Conservation (phyloP, 2,329 filamentous ascomycete genomes). For the Fusarium veterinarium region DNA sequence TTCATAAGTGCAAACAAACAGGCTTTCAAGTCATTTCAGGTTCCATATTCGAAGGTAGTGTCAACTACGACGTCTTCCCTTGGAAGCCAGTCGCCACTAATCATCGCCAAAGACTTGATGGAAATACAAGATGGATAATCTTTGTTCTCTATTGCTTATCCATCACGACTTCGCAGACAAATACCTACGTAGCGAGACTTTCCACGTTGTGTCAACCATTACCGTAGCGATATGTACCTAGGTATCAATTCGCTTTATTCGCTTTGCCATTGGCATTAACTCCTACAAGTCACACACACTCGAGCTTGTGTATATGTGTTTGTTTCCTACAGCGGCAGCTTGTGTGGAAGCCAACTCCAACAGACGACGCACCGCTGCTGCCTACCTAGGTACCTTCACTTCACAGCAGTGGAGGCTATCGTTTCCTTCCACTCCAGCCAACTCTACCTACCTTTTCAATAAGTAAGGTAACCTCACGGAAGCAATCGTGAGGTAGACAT, state of each 20-base stretch:
- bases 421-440: not conserved
- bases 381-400: conserved; percentile 10
- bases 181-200: not conserved
- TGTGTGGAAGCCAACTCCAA: not conserved
- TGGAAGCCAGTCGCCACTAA: not conserved
- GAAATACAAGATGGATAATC: not conserved
- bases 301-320: not conserved
- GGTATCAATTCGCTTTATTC: not conserved
- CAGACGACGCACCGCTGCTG: conserved; percentile 28
- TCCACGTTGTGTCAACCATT: not conserved
- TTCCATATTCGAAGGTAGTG: not conserved
- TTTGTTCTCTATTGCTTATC: not conserved
- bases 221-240: not conserved
- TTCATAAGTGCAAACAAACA: not conserved
- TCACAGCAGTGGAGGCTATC: conserved; percentile 2
- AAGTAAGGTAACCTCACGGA: not conserved
- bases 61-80: not conserved
- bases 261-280: not conserved
- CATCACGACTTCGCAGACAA: not conserved
- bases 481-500: conserved; percentile 16
- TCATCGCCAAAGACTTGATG: not conserved
- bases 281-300: not conserved
- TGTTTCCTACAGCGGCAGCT: not conserved
- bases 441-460: not conserved
- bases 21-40: not conserved